phyloP scores from a whole-genome alignment of 352 stramenopile genomes.

The Phytophthora podocarpi region DNA sequence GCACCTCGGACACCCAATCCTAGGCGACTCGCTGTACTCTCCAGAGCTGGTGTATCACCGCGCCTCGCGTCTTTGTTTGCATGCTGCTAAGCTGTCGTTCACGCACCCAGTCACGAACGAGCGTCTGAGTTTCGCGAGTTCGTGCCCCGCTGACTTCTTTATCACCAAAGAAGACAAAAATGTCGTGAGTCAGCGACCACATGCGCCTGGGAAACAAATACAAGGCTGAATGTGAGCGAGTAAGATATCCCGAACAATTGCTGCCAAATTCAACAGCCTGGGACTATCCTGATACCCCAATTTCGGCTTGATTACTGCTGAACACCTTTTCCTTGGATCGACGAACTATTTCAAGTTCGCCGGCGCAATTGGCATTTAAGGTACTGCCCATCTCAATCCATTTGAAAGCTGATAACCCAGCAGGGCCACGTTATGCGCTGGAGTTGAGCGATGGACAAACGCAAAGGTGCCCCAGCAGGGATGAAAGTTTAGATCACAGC shows the following conservation, averaged over 20 bases:
- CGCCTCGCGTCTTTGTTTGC: slow-evolving; percentile 53
- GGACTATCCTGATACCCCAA: too few relatives aligned
- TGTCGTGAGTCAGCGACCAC: slow-evolving; percentile 6
- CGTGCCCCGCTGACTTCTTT: slow-evolving; percentile 26
- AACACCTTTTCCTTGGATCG: too few relatives aligned
- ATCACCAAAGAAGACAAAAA: not conserved
- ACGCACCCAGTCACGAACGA: slow-evolving; percentile 49
- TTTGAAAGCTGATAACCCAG: too few relatives aligned
- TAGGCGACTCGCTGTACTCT: slow-evolving; percentile 92
- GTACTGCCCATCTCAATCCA: too few relatives aligned
- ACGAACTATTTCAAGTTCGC: too few relatives aligned
- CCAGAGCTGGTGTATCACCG: slow-evolving; percentile 44
- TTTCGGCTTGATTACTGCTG: too few relatives aligned
- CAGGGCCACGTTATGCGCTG: too few relatives aligned
- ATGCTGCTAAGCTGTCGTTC: slow-evolving; percentile 48
- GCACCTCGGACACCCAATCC: slow-evolving; percentile 91
- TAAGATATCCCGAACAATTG: not conserved
- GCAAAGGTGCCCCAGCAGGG: too few relatives aligned
- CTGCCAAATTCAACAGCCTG: not conserved
- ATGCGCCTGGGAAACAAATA: not conserved
- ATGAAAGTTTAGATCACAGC: too few relatives aligned
- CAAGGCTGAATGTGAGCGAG: not conserved
- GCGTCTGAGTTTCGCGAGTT: slow-evolving; percentile 41
- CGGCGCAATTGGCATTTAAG: too few relatives aligned
- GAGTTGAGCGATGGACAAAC: too few relatives aligned